phyloP scores from a whole-genome alignment of 305 asterid species.

The Solanum hybrid region DNA sequence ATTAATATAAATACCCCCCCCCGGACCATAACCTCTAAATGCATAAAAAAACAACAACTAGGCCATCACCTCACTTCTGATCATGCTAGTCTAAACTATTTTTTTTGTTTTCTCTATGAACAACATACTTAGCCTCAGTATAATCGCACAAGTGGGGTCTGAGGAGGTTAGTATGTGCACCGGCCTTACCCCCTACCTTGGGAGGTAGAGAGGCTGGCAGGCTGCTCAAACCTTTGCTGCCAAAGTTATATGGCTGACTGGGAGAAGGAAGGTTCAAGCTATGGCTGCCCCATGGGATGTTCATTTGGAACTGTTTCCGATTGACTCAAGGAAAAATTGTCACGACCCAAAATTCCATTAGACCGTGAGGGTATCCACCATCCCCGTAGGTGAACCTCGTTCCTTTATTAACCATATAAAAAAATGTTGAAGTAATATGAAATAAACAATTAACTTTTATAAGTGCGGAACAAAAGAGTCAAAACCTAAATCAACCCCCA shows the following conservation, averaged over 20 bases:
- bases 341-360: neutral
- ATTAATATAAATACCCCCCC: neutral
- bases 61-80: neutral
- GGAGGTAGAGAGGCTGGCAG: neutral
- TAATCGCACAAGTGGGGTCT: neutral
- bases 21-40: neutral
- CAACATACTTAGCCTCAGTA: neutral
- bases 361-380: neutral
- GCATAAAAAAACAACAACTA: neutral
- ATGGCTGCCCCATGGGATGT: neutral
- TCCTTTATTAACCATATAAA: neutral
- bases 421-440: neutral
- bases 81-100: neutral
- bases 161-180: neutral
- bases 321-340: neutral
- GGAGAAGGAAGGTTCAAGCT: neutral
- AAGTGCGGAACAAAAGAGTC: neutral
- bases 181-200: neutral
- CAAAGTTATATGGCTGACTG: neutral
- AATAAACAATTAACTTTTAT: neutral
- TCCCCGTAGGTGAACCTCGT: neutral
- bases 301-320: neutral
- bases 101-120: neutral
- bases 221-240: neutral
- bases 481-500: neutral